A percentile compares a stretch with the other conserved stretches of the same genome.
Evolutionary conservation across 768 basidiomycete species (phyloP).

Genomic region (Termitomyces titanicus): DNA sequence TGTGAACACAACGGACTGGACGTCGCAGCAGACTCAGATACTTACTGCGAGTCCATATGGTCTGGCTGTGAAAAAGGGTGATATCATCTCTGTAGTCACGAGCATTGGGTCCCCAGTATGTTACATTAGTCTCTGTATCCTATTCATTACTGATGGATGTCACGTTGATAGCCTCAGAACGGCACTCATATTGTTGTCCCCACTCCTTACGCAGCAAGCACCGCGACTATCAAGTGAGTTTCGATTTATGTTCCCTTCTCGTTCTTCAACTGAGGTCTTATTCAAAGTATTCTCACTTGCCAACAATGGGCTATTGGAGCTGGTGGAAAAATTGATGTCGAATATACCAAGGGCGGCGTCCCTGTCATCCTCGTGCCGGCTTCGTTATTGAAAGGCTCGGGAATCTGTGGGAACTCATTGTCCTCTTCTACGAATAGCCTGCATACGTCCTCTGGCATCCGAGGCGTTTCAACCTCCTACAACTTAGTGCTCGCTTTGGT

Average conservation of each 20-base stretch:
- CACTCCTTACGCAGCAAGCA: conserved; percentile 46
- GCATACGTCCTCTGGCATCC: neutral
- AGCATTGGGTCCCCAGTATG: conserved; percentile 73
- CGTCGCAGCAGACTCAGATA: conserved; percentile 46
- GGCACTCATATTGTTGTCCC: conserved; percentile 51
- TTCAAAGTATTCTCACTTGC: conserved; percentile 57
- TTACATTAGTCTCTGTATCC: neutral
- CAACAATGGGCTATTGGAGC: conserved; percentile 67
- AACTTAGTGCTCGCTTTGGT: neutral
- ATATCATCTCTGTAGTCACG: conserved; percentile 58
- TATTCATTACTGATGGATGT: neutral
- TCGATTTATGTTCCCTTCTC: neutral
- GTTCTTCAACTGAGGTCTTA: neutral
- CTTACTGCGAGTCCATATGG: conserved; percentile 46
- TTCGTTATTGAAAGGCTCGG: conserved; percentile 30
- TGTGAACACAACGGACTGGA: conserved; percentile 53
- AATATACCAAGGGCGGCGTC: conserved; percentile 62
- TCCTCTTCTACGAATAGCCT: neutral
- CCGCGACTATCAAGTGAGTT: conserved; percentile 55
- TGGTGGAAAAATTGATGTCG: conserved; percentile 53
- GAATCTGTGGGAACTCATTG: conserved; percentile 29
- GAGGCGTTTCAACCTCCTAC: neutral
- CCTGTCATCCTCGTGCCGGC: conserved; percentile 54
- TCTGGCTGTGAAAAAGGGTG: conserved; percentile 64
- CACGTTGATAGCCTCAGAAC: conserved; percentile 45